Evolutionary conservation across 1,284 basidiomycete species (phyloP).

Genomic region (Trichosporon sp.): DNA sequence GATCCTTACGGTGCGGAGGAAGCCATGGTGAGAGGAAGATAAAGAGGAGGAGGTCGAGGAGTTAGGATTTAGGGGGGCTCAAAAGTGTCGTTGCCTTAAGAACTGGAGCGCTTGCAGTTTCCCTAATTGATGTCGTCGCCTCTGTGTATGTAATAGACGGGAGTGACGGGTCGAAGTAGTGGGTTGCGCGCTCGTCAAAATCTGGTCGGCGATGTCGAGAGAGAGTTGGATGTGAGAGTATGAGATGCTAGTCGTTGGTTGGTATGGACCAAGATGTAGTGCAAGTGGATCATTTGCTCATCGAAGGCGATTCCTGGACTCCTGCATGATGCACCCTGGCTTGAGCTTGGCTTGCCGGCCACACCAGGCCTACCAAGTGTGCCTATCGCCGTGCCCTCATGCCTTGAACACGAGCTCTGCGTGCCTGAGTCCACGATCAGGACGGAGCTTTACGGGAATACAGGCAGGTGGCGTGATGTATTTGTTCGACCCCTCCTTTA

Average conservation of each 20-base stretch:
- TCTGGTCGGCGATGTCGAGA: background rate
- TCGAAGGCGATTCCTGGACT: background rate
- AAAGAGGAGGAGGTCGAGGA: background rate
- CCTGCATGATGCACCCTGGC: background rate
- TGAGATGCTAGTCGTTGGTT: background rate
- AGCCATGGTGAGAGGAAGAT: conserved; percentile 45
- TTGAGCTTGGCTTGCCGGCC: background rate
- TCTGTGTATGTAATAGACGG: background rate
- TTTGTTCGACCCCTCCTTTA: background rate
- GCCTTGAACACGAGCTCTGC: background rate
- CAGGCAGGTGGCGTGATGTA: background rate
- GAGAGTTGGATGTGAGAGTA: background rate
- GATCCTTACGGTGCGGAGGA: conserved; percentile 49
- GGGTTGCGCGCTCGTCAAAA: conserved; percentile 5
- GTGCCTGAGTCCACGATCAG: background rate
- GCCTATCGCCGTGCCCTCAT: conserved; percentile 6
- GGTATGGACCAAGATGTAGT: conserved; percentile 7
- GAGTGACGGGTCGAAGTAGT: background rate
- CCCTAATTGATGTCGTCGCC: background rate
- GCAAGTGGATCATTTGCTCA: background rate
- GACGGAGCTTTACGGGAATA: conserved; percentile 12
- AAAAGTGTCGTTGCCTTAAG: background rate
- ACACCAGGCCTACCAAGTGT: conserved; percentile 4
- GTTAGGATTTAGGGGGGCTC: background rate
- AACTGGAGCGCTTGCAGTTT: background rate